Evolutionary conservation across 257 asterid genomes (phyloP).

Genomic region (Nicotiana tabacum): DNA sequence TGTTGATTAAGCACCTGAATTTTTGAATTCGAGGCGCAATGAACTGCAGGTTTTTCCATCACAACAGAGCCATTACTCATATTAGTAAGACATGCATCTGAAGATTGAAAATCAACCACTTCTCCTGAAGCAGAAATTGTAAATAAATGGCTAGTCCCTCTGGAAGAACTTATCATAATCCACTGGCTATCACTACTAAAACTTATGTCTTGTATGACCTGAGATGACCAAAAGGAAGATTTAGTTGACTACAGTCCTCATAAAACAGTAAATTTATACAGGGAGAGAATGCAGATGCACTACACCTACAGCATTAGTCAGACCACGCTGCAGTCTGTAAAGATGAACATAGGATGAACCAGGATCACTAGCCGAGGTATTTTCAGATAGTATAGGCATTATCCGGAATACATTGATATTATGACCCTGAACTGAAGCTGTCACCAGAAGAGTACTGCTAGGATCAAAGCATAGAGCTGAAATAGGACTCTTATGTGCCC

Average conservation of each 20-base stretch:
- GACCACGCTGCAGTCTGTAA: constrained; percentile 78
- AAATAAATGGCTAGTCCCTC: constrained; percentile 93
- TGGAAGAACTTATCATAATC: constrained; percentile 49
- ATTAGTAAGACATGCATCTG: constrained; percentile 28
- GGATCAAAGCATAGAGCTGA: constrained; percentile 47
- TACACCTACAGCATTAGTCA: constrained; percentile 72
- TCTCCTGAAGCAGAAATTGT: constrained; percentile 62
- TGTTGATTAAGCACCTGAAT: constrained; percentile 45
- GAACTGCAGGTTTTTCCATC: constrained; percentile 27
- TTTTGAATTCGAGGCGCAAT: constrained; percentile 29
- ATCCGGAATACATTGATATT: constrained; percentile 70
- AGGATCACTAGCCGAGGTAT: constrained; percentile 29
- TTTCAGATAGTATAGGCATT: constrained; percentile 35
- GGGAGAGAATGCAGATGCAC: background rate
- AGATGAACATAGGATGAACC: constrained; percentile 50
- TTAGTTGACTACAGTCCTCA: background rate
- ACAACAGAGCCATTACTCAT: constrained; percentile 24
- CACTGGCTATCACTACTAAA: constrained; percentile 78
- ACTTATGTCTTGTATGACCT: constrained; percentile 90
- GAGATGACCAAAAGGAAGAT: constrained; percentile 18
- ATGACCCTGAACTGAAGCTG: constrained; percentile 88
- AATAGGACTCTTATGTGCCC: constrained; percentile 86
- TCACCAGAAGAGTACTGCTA: constrained; percentile 52
- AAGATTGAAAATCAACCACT: constrained; percentile 18
- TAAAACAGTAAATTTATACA: background rate